A percentile compares a stretch with the other conserved stretches of the same genome.
Conservation (phyloP, 139 green algal species). For the Chlamydomonas incerta region DNA sequence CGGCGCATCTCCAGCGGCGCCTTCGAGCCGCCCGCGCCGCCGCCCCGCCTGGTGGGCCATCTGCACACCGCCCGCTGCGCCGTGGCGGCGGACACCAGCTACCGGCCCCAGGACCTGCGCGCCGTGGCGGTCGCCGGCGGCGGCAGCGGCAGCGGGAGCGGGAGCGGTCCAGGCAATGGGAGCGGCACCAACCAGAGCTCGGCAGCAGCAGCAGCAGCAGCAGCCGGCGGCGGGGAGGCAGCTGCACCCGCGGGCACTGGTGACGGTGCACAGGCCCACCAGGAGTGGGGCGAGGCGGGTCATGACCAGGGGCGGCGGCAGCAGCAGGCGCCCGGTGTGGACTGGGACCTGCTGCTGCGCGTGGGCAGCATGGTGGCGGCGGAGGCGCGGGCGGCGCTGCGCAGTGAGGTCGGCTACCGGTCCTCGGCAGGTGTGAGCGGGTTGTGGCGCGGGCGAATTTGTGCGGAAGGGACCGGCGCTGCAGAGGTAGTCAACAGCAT, state of each 20-base stretch:
- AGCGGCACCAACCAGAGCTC: background rate
- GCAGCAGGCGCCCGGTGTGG: background rate
- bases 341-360: constrained; percentile 62
- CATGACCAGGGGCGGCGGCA: background rate
- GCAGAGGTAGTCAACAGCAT: too few species aligned
- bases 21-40: constrained; percentile 4
- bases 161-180: too few species aligned
- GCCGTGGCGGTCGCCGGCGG: background rate
- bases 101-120: constrained; percentile 78
- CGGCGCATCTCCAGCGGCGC: constrained; percentile 30
- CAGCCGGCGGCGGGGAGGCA: background rate
- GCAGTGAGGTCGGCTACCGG: constrained; percentile 67
- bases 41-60: constrained; percentile 52
- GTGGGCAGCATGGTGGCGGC: constrained; percentile 70
- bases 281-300: background rate
- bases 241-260: too few species aligned
- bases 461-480: too few species aligned
- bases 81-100: constrained; percentile 64
- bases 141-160: background rate
- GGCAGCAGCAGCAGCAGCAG: background rate
- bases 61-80: constrained; percentile 51
- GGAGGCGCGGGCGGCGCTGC: constrained; percentile 65
- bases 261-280: too few species aligned
- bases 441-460: too few species aligned
- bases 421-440: constrained; percentile 64